These are phyloP conservation scores for Globisporangium carolinianum DNA, from an alignment of 352 stramenopile genomes.

Conservation along the genomic window DNA sequence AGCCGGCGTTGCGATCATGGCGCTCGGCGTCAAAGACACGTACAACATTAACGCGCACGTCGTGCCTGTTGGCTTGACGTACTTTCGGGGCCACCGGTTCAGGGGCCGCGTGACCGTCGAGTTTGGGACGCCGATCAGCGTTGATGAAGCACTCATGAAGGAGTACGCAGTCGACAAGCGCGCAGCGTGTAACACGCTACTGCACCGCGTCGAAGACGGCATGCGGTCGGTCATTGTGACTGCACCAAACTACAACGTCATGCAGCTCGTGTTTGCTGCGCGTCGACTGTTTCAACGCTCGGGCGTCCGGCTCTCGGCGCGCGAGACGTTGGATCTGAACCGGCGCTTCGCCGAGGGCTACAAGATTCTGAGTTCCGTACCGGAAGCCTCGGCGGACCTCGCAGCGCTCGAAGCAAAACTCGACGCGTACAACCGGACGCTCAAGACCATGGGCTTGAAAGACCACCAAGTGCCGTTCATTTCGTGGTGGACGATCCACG, in stretches of 20 bases:
- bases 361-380: constrained; percentile 74
- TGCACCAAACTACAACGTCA: constrained; percentile 94
- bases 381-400: constrained; percentile 54
- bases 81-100: constrained; percentile 96
- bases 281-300: constrained; percentile 92
- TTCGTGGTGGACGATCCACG: constrained; percentile 81
- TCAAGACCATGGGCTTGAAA: constrained; percentile 85
- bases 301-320: constrained; percentile 75
- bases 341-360: constrained; percentile 87
- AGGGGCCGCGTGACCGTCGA: constrained; percentile 95
- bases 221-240: constrained; percentile 95
- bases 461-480: constrained; percentile 90
- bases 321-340: constrained; percentile 90
- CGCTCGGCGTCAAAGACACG: constrained; percentile 93
- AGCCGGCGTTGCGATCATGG: constrained; percentile 97
- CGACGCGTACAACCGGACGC: constrained; percentile 78
- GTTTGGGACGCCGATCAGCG: constrained; percentile 90
- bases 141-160: constrained; percentile 82
- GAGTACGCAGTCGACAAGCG: constrained; percentile 86
- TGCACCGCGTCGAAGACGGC: constrained; percentile 74
- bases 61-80: constrained; percentile 97
- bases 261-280: constrained; percentile 94
- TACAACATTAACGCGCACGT: constrained; percentile 95
- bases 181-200: constrained; percentile 71
- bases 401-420: constrained; percentile 61